Base-by-base conservation (phyloP, 768 basidiomycete species). In the Cyathus striatus region DNA sequence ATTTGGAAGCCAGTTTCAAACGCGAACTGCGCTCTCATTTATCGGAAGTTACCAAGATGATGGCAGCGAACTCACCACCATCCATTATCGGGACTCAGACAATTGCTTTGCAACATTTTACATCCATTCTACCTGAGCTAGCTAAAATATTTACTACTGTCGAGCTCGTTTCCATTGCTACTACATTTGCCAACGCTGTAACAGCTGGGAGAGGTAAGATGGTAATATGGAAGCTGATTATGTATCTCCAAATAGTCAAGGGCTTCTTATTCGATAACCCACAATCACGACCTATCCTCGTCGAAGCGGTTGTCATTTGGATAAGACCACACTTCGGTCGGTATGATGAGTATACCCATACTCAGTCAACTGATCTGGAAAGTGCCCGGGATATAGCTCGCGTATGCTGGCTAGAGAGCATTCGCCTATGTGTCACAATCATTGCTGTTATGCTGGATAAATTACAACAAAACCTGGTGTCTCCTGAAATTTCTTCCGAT, bases 71-170 rank as follows among this genome's bases (percentile, higher is more conserved):
- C 0, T 73, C 81, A 2, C 92, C 91, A 0, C 73, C 82, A 4
- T 81, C 87, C n/a, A 86, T 96, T 59, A 91, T 98, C 38, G 95
- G 95, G 40, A 95, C 95, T 2, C 95, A 98, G 57, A 92, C 91
- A 1, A 84, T 95, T 46, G 92, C 92, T 4, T 70, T 96, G 10
- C 91, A 94, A 57, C 87, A 93, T 63, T 97, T 96, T 59, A 86
- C 90, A 2, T 86, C 90, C 18, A 88, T 95, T 48, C 71, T 98
- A 7, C 92, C 94, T 3, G 89, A 92, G 57, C 72, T 97, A 16
- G 72, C 81, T 24, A 83, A 87, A 54, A 82, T 93, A 16, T 93
- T 90, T 57, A 63, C 78, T 13, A 81, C 76, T 4, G 76, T 87
- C 6, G 93, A 97, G 57, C 79, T 96, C 7, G 90, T 94, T 20